Base-by-base conservation (phyloP, 495 filamentous ascomycete genomes). In the Thermothielavioides terrestris region DNA sequence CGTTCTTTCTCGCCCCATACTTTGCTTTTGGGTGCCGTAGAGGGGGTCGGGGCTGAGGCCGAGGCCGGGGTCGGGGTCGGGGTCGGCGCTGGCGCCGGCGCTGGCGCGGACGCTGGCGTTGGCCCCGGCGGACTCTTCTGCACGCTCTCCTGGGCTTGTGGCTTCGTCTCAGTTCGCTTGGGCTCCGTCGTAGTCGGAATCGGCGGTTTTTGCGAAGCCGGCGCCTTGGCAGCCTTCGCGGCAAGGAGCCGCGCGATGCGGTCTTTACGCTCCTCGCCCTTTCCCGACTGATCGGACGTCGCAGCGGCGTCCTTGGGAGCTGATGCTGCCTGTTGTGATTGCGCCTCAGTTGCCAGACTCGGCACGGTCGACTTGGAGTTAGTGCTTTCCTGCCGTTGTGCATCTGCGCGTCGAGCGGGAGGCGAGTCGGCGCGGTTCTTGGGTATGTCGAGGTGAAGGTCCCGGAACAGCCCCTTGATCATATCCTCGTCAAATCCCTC, bases 211-310 rank as follows among this genome's bases (percentile, higher is more conserved):
- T 53, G 22, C 26, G 50, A 39, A 10, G 34, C 41, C 6, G 60
- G 46, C 12, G 54, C 56, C 50, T 71, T 73, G 18, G 61, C 57
- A 20, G 59, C 68, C 58, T 70, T 78, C 34, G 72, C 82, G 32
- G 86, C 85, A 41, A 86, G 72, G 59, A 88, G 79, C 36, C 80
- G 76, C 15, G 85, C 84, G 57, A 87, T 86, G 34, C 86, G 76
- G 52, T 88, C 84, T 54, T 88, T 88, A 25, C 86, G 76, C 55
- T 87, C 83, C 57, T 88, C 70, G 7, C 78, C 74, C 54, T 79
- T 81, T 4, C 50, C 52, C 6, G 61, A 55, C 14, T 56, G 41
- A 54, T 43, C 42, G 60, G 68, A 10, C 46, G 35, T 38, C 43
- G 54, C 14, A n/a, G 49, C 15, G 8, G 48, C 18, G 8, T 58